phyloP scores from a whole-genome alignment of 257 asterid genomes.

The Nicotiana tomentosiformis region DNA sequence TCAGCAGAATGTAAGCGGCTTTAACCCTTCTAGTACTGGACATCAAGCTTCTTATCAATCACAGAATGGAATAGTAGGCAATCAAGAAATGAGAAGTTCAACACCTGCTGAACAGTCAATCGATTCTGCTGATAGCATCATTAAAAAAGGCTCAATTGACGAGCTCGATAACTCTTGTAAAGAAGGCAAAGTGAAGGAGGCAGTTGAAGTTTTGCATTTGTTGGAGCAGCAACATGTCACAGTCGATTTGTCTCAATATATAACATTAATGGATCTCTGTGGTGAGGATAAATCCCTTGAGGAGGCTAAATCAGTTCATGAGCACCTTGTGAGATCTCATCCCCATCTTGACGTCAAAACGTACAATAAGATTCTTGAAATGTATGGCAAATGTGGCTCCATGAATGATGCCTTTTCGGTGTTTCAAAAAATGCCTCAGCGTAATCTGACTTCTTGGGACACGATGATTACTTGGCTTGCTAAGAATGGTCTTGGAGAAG shows the following conservation, averaged over 20 bases:
- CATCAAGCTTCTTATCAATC: slow-evolving; percentile 16
- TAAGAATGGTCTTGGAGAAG: slow-evolving; percentile 60
- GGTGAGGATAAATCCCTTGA: slow-evolving; percentile 55
- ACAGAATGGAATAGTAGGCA: slow-evolving; percentile 16
- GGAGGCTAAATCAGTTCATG: slow-evolving; percentile 57
- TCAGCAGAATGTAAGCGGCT: slow-evolving; percentile 20
- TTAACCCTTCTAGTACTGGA: slow-evolving; percentile 18
- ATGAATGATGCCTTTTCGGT: slow-evolving; percentile 54
- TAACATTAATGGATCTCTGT: slow-evolving; percentile 50
- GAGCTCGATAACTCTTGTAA: slow-evolving; percentile 49
- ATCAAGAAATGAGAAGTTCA: slow-evolving; percentile 16
- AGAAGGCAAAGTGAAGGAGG: slow-evolving; percentile 56
- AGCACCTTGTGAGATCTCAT: slow-evolving; percentile 44
- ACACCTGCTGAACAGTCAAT: slow-evolving; percentile 15
- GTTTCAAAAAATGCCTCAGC: slow-evolving; percentile 51
- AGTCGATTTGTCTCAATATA: slow-evolving; percentile 52
- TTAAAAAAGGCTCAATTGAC: slow-evolving; percentile 25
- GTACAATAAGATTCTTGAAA: slow-evolving; percentile 59
- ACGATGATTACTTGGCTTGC: slow-evolving; percentile 69
- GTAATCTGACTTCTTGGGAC: slow-evolving; percentile 83
- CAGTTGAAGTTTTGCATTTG: slow-evolving; percentile 41
- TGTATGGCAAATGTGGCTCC: slow-evolving; percentile 67
- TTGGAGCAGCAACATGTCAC: slow-evolving; percentile 37
- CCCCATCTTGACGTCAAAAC: slow-evolving; percentile 42
- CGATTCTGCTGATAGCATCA: slow-evolving; percentile 20